A percentile compares a stretch with the other conserved stretches of the same genome.
Evolutionary conservation across 192 early-diverging fungal genomes (phyloP).

Genomic region (Chytriomyces confervae): DNA sequence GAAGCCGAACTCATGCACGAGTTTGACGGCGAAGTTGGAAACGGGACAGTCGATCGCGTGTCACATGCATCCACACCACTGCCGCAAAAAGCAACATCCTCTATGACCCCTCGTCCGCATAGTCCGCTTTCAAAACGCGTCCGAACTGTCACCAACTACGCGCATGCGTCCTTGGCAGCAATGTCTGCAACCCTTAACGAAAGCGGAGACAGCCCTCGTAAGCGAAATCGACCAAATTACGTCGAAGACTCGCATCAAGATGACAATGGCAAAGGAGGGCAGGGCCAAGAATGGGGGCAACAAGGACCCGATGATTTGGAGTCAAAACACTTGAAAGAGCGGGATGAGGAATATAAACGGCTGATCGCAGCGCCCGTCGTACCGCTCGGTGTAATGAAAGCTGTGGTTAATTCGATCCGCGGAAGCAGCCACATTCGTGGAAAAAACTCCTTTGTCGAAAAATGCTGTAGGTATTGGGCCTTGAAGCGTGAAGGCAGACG

Average conservation of each 20-base stretch:
- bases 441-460: conserved; percentile 63
- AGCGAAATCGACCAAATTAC: not conserved
- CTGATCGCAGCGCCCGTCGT: conserved; percentile 62
- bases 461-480: conserved; percentile 91
- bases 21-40: not conserved
- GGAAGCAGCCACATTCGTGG: conserved; percentile 45
- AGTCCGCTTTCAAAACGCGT: conserved; percentile 3
- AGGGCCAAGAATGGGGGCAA: not conserved
- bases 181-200: not conserved
- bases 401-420: conserved; percentile 42
- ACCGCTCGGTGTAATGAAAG: conserved; percentile 64
- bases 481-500: conserved; percentile 88
- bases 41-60: not conserved
- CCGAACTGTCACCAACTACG: not conserved
- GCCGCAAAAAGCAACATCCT: not conserved
- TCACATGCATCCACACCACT: not conserved
- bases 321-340: conserved; percentile 11
- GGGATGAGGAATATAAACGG: conserved; percentile 60
- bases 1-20: conserved; percentile 12
- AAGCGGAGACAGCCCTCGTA: not conserved
- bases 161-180: not conserved
- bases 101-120: not conserved
- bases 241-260: conserved; percentile 19
- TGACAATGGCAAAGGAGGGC: not conserved
- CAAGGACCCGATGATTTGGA: conserved; percentile 13